Conservation (phyloP, 352 stramenopile species). For the Phytophthora sp. region DNA sequence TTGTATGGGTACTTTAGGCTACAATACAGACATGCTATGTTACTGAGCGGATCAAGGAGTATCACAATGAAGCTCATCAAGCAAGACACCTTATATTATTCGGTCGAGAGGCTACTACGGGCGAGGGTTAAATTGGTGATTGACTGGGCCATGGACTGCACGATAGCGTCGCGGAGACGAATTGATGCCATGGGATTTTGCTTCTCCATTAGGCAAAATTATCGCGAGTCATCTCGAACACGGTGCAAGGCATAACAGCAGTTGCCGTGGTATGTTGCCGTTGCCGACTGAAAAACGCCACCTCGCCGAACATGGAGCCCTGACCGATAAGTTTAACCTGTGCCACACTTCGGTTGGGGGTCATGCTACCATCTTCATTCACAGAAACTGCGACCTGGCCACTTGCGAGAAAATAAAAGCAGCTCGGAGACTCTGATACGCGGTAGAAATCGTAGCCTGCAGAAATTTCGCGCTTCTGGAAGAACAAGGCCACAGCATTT, state of each 20-base stretch:
- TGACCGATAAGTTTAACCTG: constrained; percentile 57
- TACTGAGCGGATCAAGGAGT: too few species aligned
- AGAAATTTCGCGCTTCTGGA: constrained; percentile 41
- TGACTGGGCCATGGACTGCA: constrained; percentile 50
- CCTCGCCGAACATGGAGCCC: constrained; percentile 75
- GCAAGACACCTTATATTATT: too few species aligned
- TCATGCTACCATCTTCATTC: constrained; percentile 52
- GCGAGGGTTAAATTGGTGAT: constrained; percentile 27
- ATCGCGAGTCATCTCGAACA: constrained; percentile 60
- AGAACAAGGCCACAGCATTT: constrained; percentile 56
- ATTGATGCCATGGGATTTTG: constrained; percentile 53
- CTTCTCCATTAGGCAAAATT: constrained; percentile 54
- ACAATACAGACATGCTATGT: too few species aligned
- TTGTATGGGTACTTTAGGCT: too few species aligned
- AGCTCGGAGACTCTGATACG: constrained; percentile 44
- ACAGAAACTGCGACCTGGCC: constrained; percentile 62
- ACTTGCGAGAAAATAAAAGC: constrained; percentile 64
- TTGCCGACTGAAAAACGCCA: constrained; percentile 73
- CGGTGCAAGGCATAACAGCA: constrained; percentile 46
- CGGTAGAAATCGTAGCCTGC: constrained; percentile 61
- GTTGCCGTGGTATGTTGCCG: constrained; percentile 47
- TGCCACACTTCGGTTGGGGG: constrained; percentile 36
- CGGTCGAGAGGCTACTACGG: neutral
- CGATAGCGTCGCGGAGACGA: constrained; percentile 62
- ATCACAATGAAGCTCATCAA: too few species aligned